Base-by-base conservation (phyloP, 148 eudicot species). In the Rhododendron molle region DNA sequence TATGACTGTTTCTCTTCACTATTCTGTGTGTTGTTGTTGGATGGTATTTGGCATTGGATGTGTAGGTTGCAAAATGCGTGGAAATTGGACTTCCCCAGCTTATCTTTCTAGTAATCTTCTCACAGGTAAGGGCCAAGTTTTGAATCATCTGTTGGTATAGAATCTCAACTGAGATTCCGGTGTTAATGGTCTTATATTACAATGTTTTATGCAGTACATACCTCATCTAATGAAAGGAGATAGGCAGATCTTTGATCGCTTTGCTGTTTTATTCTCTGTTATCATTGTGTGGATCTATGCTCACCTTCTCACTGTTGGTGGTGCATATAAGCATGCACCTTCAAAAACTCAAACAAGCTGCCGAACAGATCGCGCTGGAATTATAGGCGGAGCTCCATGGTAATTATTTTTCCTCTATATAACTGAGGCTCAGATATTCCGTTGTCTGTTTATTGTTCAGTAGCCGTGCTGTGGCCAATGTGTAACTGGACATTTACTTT, bases 361-460 rank as follows among this genome's bases (percentile, higher is more conserved):
- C 88, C 90, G 98, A 90, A 94, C 96, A 69, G 99, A 97, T 84
- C 98, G 98, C 73, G 92, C 99, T 84, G 98, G 96, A 84, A 89
- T 97, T 69, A 95, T 95, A 52, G 85, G 93, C 38, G 95, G 88
- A 38, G 95, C 99, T 79, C 92, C 94, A 28, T 97, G 99, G 99
- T 95, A 92, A 87, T 30, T 32, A 10, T 76, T n/a, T 3, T 50
- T 38, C 16, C 81, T 30, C 10, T 44, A 14, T 44, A 14, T 32
- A 81, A 38, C 76, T 78, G 10, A 40, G 73, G 3, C 18, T 58
- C 36, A 0, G 23, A 62, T 36, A 82, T 54, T 13, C 36, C 56
- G 3, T 78, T 20, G 12, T 43, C 26, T 23, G 52, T 10, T 71
- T 71, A 8, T 30, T 71, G 43, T 15, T 71, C 1, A 1, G 32